Evolutionary conservation across 495 filamentous ascomycete genomes (phyloP).

Genomic region (Chaetomium cochliodes): DNA sequence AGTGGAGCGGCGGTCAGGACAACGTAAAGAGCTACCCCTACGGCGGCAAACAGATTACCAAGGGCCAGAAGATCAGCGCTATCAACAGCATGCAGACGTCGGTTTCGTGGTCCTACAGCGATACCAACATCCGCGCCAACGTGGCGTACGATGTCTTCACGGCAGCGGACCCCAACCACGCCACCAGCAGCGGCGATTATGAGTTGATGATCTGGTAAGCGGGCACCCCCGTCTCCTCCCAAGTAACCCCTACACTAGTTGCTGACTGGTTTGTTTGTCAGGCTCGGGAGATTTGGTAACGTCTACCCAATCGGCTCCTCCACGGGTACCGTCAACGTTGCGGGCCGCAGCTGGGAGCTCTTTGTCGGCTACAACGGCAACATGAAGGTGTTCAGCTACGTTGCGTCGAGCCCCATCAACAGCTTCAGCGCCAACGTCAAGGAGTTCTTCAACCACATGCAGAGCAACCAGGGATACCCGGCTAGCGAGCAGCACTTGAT

Average conservation of each 20-base stretch:
- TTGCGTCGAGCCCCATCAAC: conserved; percentile 3
- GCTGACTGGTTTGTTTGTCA: background rate
- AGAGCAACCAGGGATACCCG: background rate
- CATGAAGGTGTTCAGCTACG: conserved; percentile 19
- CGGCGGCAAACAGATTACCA: conserved; percentile 34
- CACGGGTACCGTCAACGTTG: conserved; percentile 35
- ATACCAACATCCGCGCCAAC: conserved; percentile 44
- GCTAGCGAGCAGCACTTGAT: background rate
- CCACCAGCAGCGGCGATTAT: conserved; percentile 47
- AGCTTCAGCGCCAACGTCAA: conserved; percentile 11
- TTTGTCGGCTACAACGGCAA: conserved; percentile 36
- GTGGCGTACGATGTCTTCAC: conserved; percentile 54
- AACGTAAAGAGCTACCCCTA: conserved; percentile 51
- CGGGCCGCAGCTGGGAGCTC: conserved; percentile 42
- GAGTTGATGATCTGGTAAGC: conserved; percentile 54
- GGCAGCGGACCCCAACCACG: conserved; percentile 46
- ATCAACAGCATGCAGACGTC: conserved; percentile 43
- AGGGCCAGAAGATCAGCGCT: conserved; percentile 32
- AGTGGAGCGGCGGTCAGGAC: conserved; percentile 42
- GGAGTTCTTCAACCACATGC: conserved; percentile 14
- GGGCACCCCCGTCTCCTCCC: background rate
- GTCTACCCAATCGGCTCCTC: conserved; percentile 46
- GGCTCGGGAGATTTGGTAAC: conserved; percentile 44
- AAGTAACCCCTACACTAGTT: background rate
- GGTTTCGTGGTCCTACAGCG: conserved; percentile 44